A percentile compares a stretch with the other conserved stretches of the same genome.
Evolutionary conservation across 2,329 filamentous ascomycete species (phyloP).

Genomic region (Neonectria magnoliae): DNA sequence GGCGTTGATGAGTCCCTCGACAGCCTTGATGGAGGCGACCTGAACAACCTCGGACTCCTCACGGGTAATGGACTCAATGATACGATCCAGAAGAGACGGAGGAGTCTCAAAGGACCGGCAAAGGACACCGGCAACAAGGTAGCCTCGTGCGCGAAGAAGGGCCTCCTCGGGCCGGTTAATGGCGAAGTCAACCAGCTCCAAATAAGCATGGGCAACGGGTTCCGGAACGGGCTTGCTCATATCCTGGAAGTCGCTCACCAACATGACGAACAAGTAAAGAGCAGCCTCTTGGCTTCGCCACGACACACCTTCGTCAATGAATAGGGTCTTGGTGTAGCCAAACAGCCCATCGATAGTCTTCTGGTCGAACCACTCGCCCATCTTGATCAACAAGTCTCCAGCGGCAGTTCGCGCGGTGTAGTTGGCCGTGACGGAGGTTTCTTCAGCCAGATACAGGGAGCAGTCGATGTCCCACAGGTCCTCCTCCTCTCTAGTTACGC

Average conservation of each 20-base stretch:
- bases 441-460: constrained; percentile 93
- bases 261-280: constrained; percentile 85
- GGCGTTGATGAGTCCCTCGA: constrained; percentile 73
- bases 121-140: constrained; percentile 83
- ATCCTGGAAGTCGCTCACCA: constrained; percentile 85
- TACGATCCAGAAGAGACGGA: constrained; percentile 73
- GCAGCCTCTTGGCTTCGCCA: constrained; percentile 80
- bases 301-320: constrained; percentile 61
- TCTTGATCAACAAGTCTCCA: constrained; percentile 90
- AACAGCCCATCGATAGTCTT: constrained; percentile 82
- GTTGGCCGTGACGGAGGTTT: constrained; percentile 93
- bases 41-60: constrained; percentile 90
- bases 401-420: constrained; percentile 95
- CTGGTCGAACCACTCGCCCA: constrained; percentile 87
- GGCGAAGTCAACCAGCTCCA: constrained; percentile 82
- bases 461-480: constrained; percentile 97
- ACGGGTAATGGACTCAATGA: constrained; percentile 77
- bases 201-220: constrained; percentile 76
- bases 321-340: constrained; percentile 78
- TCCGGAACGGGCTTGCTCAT: constrained; percentile 75
- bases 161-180: constrained; percentile 75
- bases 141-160: constrained; percentile 86
- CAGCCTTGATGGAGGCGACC: constrained; percentile 87
- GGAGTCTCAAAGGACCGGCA: constrained; percentile 75
- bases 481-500: constrained; percentile 92